These are phyloP conservation scores for Amanita pallidorosea DNA, from an alignment of 768 basidiomycete species.

Conservation along the genomic window DNA sequence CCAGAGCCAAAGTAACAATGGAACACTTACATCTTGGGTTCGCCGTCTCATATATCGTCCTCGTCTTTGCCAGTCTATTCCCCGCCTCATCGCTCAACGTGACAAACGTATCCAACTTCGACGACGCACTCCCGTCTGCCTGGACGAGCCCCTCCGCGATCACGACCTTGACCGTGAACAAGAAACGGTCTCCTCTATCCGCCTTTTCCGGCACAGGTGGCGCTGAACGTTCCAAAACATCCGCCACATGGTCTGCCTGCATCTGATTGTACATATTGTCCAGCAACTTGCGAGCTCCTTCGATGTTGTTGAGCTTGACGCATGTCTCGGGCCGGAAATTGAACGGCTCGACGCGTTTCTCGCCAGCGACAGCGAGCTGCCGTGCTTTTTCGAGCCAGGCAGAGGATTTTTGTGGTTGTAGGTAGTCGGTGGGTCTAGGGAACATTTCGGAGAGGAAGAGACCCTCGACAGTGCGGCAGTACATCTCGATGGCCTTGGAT, in stretches of 20 bases:
- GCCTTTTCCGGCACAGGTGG: constrained; percentile 64
- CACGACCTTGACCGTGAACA: constrained; percentile 91
- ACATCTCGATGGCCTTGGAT: constrained; percentile 86
- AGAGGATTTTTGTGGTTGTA: constrained; percentile 78
- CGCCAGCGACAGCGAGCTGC: constrained; percentile 62
- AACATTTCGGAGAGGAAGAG: constrained; percentile 96
- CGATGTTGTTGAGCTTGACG: constrained; percentile 96
- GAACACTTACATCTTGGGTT: constrained; percentile 74
- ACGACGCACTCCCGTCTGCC: constrained; percentile 63
- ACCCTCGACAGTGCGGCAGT: constrained; percentile 78
- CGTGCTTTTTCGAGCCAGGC: constrained; percentile 85
- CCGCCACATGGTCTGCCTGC: constrained; percentile 78
- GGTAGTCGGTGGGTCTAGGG: constrained; percentile 66
- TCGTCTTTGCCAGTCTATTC: constrained; percentile 82
- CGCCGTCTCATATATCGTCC: constrained; percentile 87
- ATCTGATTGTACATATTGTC: constrained; percentile 93
- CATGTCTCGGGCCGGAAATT: constrained; percentile 91
- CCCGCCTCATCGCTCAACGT: constrained; percentile 92
- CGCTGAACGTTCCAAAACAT: constrained; percentile 40
- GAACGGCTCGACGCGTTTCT: constrained; percentile 92
- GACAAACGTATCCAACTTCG: constrained; percentile 84
- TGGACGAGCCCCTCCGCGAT: constrained; percentile 85
- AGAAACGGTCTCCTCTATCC: constrained; percentile 42
- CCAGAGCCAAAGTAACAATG: neutral
- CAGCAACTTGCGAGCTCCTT: constrained; percentile 79